These are phyloP conservation scores for Clonostachys rosea DNA, from an alignment of 2,329 filamentous ascomycete species.

Conservation along the genomic window DNA sequence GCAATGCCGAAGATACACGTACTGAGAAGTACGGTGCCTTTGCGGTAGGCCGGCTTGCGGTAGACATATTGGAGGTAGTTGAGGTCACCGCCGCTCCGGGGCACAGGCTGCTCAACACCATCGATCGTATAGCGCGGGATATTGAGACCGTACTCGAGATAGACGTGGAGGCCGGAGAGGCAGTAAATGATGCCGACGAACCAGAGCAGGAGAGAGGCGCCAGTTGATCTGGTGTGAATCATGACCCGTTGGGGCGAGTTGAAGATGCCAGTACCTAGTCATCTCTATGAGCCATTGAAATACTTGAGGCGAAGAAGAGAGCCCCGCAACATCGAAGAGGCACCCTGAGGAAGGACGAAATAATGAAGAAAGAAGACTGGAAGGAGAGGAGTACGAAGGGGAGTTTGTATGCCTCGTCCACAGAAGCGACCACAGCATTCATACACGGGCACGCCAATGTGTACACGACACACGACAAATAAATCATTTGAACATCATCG, in stretches of 20 bases:
- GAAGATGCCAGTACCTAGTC: conserved; percentile 28
- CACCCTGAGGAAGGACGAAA: too few relatives aligned
- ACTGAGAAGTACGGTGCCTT: conserved; percentile 26
- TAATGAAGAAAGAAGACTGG: not conserved
- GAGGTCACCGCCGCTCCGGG: conserved; percentile 39
- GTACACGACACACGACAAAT: not conserved
- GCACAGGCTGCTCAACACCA: conserved; percentile 30
- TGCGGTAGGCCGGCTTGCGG: conserved; percentile 24
- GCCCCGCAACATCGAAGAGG: too few relatives aligned
- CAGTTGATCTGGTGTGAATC: conserved; percentile 21
- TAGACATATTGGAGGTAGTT: conserved; percentile 45
- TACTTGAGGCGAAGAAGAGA: too few relatives aligned
- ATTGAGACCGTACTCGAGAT: conserved; percentile 40
- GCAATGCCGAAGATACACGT: conserved; percentile 38
- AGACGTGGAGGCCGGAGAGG: conserved; percentile 25
- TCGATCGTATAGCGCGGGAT: conserved; percentile 33
- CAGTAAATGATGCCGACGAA: conserved; percentile 29
- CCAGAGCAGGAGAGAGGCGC: conserved; percentile 32
- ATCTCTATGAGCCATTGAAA: too few relatives aligned
- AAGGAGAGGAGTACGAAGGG: too few relatives aligned
- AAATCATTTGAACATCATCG: not conserved
- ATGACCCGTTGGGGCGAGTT: conserved; percentile 24
- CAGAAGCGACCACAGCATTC: not conserved
- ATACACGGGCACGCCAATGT: not conserved
- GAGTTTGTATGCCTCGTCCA: not conserved